These are phyloP conservation scores for Lenwebbia sp. DNA, from an alignment of 345 rosid genomes.

Conservation along the genomic window DNA sequence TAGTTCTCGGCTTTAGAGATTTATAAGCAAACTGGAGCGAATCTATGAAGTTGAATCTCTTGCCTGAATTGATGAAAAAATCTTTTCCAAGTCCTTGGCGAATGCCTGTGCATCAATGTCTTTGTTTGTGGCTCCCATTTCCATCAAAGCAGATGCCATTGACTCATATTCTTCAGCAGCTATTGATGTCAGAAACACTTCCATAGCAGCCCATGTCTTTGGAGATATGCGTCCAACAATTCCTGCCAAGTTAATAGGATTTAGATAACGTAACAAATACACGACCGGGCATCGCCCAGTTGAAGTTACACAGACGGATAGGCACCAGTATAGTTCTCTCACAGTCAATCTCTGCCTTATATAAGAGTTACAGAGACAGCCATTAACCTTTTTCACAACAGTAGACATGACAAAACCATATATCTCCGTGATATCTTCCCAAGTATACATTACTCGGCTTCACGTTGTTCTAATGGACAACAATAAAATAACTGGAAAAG, in stretches of 20 bases:
- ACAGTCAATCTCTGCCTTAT: neutral
- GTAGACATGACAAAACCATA: neutral
- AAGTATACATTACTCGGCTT: neutral
- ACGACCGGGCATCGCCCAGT: neutral
- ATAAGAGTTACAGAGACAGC: neutral
- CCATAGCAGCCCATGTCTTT: conserved; percentile 96
- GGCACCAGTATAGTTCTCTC: neutral
- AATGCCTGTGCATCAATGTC: conserved; percentile 77
- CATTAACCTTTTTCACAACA: neutral
- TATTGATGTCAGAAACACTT: conserved; percentile 71
- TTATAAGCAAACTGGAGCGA: neutral
- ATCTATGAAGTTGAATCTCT: conserved; percentile 2
- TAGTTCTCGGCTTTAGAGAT: neutral
- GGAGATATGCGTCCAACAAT: conserved; percentile 98
- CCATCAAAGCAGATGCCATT: conserved; percentile 91
- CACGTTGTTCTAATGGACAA: neutral
- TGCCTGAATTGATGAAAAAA: conserved; percentile 85
- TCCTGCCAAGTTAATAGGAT: conserved; percentile 27
- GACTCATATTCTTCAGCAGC: conserved; percentile 78
- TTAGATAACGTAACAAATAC: neutral
- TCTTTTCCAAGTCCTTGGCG: conserved; percentile 79
- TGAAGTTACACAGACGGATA: neutral
- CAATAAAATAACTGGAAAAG: neutral
- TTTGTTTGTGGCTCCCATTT: conserved; percentile 94
- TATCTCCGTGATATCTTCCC: neutral